Evolutionary conservation across 441 rosid species (phyloP), one percentile per base, ranked within the genome.

Genomic region (Gossypium schwendimanii): DNA sequence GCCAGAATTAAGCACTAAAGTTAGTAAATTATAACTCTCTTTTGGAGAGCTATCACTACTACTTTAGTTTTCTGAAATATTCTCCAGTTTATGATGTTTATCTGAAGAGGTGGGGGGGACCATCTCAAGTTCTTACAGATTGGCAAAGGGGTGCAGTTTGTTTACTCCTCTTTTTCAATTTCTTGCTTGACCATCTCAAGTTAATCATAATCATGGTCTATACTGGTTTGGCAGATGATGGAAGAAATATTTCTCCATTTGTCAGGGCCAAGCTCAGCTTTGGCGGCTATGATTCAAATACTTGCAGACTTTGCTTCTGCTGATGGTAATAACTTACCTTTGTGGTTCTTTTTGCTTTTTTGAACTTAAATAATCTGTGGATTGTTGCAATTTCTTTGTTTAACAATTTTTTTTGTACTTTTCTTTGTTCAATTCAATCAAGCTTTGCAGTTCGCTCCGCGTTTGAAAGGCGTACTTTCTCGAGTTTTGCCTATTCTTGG

Each of bases 251-350:
- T 86, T 84, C 87, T 88, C 77, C 91, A 92, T 80, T 76, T 92
- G 71, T 83, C 89, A 58, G 92, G 97, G 71, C 83, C 88, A 10
- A 89, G 88, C 78, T 81, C 91, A 62, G 89, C 96, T 79, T 80
- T 87, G 61, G 98, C 99, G 58, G 95, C 93, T 69, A 92, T 95
- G 98, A 91, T 91, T 85, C 98, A 92, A 84, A 95, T 87, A 71
- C 97, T 95, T 79, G 95, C 99, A 55, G 99, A 95, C 80, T 95
- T 89, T 82, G 96, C 99, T 79, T 88, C 92, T 69, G 89, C 94
- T 82, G 96, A 95, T 87, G 97, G 99, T 95, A 78, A 69, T 74
- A 64, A 77, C 81, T 79, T 74, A 71, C 81, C 82, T 64, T 61
- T 57, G 55, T 73, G 77, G 65, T 77, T 49, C 49, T 67, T 76